Conservation (phyloP, 371 early-diverging fungal species). For the Mortierella sp. region DNA sequence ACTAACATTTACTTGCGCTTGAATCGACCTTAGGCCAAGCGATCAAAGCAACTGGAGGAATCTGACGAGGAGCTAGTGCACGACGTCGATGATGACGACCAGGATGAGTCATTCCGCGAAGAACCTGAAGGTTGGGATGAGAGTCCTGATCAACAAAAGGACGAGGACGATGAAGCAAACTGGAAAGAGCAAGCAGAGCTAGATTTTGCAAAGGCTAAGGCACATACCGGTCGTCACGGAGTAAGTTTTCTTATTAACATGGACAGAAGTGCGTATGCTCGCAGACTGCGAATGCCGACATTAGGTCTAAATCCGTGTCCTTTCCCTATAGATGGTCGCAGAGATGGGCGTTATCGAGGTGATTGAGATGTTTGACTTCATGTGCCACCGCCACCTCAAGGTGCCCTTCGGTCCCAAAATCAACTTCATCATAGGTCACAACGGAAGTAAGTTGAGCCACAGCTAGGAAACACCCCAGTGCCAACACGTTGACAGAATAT, state of each 20-base stretch:
- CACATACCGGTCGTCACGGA: conserved; percentile 19
- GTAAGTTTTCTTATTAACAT: conserved; percentile 13
- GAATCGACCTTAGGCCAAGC: conserved; percentile 5
- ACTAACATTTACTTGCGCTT: neutral
- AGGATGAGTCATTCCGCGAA: conserved; percentile 40
- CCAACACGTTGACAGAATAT: neutral
- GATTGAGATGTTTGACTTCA: conserved; percentile 90
- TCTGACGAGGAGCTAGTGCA: conserved; percentile 17
- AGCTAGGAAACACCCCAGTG: conserved; percentile 38
- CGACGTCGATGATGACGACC: conserved; percentile 22
- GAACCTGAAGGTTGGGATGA: conserved; percentile 37
- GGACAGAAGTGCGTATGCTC: no score
- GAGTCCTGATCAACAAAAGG: neutral
- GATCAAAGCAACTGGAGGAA: conserved; percentile 13
- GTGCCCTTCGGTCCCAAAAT: conserved; percentile 88
- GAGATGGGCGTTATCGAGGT: conserved; percentile 82
- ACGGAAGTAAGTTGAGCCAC: conserved; percentile 76
- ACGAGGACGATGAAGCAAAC: conserved; percentile 4
- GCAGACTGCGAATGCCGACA: no score
- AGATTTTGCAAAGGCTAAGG: conserved; percentile 30
- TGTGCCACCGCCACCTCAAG: conserved; percentile 90
- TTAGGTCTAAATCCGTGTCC: neutral
- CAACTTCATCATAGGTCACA: conserved; percentile 96
- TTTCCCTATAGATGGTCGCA: conserved; percentile 50
- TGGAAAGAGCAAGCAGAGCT: conserved; percentile 16